Evolutionary conservation across 2,329 filamentous ascomycete genomes (phyloP), one percentile per base, ranked within the genome.

Genomic region (Penicillium capsulatum): DNA sequence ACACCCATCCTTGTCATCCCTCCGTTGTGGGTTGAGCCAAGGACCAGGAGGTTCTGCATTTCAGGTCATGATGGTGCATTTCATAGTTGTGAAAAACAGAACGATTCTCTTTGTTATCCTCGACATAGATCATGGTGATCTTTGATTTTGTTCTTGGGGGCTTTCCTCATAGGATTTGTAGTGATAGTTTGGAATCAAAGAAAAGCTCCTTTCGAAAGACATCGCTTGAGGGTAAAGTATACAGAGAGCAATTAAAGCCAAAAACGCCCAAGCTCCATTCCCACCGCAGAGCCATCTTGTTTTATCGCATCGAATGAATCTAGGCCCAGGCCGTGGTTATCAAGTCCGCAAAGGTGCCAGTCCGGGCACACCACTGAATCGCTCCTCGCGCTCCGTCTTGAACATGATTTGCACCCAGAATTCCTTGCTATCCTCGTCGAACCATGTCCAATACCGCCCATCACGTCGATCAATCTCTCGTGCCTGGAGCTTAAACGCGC

Each of bases 361-460:
- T 40, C 80, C 80, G 24, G 80, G 80, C 30, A 83, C 80, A 54
- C 78, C 79, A 55, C 74, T 79, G 55, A 81, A 97, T 45, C 89
- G 76, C 75, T 96, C 91, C 69, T 97, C 92, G 49, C 92, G 81
- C 74, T 98, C 92, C 27, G 92, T 97, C 79, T 96, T 92, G 71
- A 97, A 98, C 74, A 97, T 86, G 51, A 98, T 78, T 73, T 97
- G 92, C 28, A 96, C 79, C 87, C 89, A 97, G 63, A 94, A 98
- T 72, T 97, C 91, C 74, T 94, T 95, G 48, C 84, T 81, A 65
- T 98, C 92, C 45, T 84, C 83, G 68, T 98, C 92, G 74, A 90
- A 98, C 82, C 90, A 97, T 38, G 80, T 84, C 77, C 91, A 98
- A 67, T 90, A 92, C 58, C 83, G 79, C 41, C 86, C 90, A 52